phyloP scores from a whole-genome alignment of 164 flowering plant species.

The Pachysandra terminalis region DNA sequence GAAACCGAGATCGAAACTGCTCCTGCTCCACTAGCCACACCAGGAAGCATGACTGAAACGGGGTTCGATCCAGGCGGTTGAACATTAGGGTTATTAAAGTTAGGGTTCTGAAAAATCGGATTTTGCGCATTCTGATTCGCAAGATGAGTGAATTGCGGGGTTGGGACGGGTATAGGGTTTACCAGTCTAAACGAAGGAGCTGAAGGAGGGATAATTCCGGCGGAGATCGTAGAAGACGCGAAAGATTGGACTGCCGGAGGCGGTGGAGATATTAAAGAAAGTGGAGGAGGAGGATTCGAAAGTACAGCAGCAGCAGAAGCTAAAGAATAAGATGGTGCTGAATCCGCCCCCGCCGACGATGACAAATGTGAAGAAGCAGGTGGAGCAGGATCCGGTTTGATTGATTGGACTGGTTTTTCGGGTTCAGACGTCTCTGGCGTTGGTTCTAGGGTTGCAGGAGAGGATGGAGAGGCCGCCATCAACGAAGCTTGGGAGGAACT shows the following conservation, averaged over 20 bases:
- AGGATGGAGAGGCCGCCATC: constrained; percentile 51
- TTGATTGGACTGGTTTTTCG: constrained; percentile 20
- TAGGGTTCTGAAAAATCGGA: constrained; percentile 26
- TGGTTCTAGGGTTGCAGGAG: constrained; percentile 33
- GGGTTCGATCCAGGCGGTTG: constrained; percentile 70
- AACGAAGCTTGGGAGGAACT: neutral
- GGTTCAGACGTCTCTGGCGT: constrained; percentile 27
- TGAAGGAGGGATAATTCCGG: constrained; percentile 13
- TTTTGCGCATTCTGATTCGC: constrained; percentile 24
- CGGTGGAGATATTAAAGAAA: too few relatives aligned
- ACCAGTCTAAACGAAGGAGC: constrained; percentile 60
- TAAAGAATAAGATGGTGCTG: constrained; percentile 19
- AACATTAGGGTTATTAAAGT: too few relatives aligned
- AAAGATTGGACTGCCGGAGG: constrained; percentile 23
- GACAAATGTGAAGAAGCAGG: constrained; percentile 12
- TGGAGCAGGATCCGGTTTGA: constrained; percentile 21
- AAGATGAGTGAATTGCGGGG: constrained; percentile 68
- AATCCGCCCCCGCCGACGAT: neutral
- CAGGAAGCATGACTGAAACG: constrained; percentile 21
- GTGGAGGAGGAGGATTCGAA: too few relatives aligned
- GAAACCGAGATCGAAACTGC: constrained; percentile 23
- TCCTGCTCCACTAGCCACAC: constrained; percentile 21
- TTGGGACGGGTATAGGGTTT: constrained; percentile 17
- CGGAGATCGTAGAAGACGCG: constrained; percentile 29
- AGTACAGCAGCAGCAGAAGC: constrained; percentile 7